phyloP scores from a whole-genome alignment of 2,329 filamentous ascomycete genomes.

The Biscogniauxia sp. region DNA sequence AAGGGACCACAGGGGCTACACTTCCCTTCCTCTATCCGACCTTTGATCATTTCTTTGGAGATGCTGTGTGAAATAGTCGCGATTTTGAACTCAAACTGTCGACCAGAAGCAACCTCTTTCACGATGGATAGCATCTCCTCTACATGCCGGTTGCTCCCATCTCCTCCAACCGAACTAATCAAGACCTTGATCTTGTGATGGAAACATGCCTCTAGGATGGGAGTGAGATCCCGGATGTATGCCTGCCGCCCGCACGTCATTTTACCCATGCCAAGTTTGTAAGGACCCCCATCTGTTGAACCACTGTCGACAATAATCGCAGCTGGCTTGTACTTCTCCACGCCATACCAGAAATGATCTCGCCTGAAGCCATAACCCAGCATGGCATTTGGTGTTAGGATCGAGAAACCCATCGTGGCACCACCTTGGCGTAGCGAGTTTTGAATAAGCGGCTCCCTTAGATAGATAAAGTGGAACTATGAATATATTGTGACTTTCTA shows the following conservation, averaged over 20 bases:
- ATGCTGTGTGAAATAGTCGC: slow-evolving; percentile 35
- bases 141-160: slow-evolving; percentile 40
- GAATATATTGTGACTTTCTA: neutral
- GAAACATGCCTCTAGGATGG: slow-evolving; percentile 24
- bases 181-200: slow-evolving; percentile 24
- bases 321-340: slow-evolving; percentile 28
- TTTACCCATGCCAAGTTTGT: slow-evolving; percentile 11
- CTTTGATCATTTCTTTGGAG: slow-evolving; percentile 27
- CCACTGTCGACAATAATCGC: slow-evolving; percentile 37
- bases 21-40: slow-evolving; percentile 23
- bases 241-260: slow-evolving; percentile 9
- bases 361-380: slow-evolving; percentile 32
- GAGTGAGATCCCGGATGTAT: slow-evolving; percentile 22
- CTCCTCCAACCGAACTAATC: slow-evolving; percentile 41
- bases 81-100: slow-evolving; percentile 29
- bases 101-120: slow-evolving; percentile 29
- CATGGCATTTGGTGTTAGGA: slow-evolving; percentile 34
- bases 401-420: slow-evolving; percentile 14
- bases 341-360: slow-evolving; percentile 32
- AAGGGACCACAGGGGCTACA: slow-evolving; percentile 35
- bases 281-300: slow-evolving; percentile 33
- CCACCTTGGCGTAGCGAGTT: neutral
- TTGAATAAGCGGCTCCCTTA: neutral
- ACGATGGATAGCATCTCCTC: slow-evolving; percentile 39
- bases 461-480: neutral